Conservation (phyloP, 73 alveolate genomes). For the Diophrys sp. region DNA sequence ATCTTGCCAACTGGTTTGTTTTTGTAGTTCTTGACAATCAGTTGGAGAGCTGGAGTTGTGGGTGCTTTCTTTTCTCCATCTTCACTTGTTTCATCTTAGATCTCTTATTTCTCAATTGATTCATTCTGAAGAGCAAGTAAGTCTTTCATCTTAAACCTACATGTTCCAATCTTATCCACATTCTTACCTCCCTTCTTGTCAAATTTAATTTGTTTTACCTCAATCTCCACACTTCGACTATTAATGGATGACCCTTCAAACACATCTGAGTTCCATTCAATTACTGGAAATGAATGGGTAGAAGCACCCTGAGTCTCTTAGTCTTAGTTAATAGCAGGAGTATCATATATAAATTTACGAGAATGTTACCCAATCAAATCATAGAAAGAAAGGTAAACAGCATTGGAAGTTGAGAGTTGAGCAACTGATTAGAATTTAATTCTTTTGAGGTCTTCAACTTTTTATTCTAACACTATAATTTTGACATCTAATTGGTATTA, state of each 20-base stretch:
- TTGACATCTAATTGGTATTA: background rate
- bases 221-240: constrained; percentile 24
- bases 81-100: constrained; percentile 1
- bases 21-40: constrained; percentile 9
- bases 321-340: constrained; percentile 7
- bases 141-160: background rate
- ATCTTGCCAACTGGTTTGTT: constrained; percentile 14
- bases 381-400: background rate
- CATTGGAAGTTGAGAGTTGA: background rate
- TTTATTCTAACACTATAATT: constrained; percentile 3
- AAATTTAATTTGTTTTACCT: constrained; percentile 19
- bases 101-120: background rate
- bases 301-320: background rate
- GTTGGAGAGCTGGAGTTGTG: background rate
- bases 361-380: background rate
- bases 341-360: constrained; percentile 1
- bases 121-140: background rate
- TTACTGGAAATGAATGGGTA: constrained; percentile 19
- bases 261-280: constrained; percentile 39
- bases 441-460: background rate
- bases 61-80: background rate
- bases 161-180: background rate
- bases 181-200: constrained; percentile 2
- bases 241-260: constrained; percentile 41
- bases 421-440: background rate